Evolutionary conservation across 2,329 filamentous ascomycete species (phyloP).

Genomic region (Diaporthe humulicola): DNA sequence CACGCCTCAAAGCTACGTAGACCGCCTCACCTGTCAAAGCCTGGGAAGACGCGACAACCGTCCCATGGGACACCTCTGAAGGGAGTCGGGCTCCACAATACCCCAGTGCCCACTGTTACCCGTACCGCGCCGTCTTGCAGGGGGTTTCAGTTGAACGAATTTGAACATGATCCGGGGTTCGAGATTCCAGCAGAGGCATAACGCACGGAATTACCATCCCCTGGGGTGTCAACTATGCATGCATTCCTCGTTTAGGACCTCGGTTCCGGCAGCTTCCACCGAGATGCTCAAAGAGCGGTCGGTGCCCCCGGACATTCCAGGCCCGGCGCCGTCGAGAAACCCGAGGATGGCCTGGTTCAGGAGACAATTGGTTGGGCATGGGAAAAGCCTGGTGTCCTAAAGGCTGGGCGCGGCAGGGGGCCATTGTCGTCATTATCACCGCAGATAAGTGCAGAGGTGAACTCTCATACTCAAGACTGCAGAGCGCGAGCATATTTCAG

Average conservation of each 20-base stretch:
- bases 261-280: not conserved
- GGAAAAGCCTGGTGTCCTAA: not conserved
- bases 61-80: not conserved
- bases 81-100: not conserved
- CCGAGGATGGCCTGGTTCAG: not conserved
- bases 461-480: not conserved
- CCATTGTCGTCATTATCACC: not conserved
- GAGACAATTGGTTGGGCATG: not conserved
- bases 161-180: not conserved
- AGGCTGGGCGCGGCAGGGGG: not conserved
- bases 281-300: not conserved
- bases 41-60: not conserved
- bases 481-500: not conserved
- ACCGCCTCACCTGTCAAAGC: not conserved
- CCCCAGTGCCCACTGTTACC: conserved; percentile 7
- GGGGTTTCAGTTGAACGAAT: not conserved
- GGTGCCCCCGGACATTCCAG: not conserved
- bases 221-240: not conserved
- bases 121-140: not conserved
- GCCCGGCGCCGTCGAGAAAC: not conserved
- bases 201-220: too few relatives aligned
- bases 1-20: not conserved
- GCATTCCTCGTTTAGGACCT: not conserved
- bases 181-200: not conserved
- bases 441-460: not conserved